Base-by-base conservation (phyloP, 164 flowering plant genomes). In the Aristolochia californica region DNA sequence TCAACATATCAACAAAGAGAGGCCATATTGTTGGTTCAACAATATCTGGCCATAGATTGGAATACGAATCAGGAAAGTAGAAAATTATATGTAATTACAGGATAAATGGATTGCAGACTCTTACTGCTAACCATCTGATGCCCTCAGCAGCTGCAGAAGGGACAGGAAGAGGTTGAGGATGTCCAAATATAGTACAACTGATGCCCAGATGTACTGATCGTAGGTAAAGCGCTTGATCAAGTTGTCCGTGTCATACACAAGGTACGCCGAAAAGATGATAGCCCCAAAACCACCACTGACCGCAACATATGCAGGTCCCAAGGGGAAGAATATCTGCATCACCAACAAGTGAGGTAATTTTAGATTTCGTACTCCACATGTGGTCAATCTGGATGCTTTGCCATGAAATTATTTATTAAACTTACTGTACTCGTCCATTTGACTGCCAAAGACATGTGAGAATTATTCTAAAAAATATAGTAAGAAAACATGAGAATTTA, bases 171-270 rank as follows among this genome's bases (percentile, higher is more conserved):
- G 76, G 77, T 93, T 93, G 68, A 93, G 83, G 53, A 93, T 76
- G 70, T 93, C 98, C 62, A 93, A 75, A 55, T 93, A 93, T 30
- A 93, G 97, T 56, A 80, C 74, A 21, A 80, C 91, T 1, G 98
- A 83, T 15, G 98, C 98, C 97, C 93, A 81, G 5, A 93, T 89
- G 78, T 93, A 85, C 66, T 93, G 84, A 44, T 93, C 98, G 27
- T 87, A 93, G 2, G 87, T 75, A 74, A 82, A 87, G 49, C 96
- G 87, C 78, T 93, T 93, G 44, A 93, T 93, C 76, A 93, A 70
- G 72, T 93, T 78, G 63, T 93, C 87, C 0, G 98, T 93, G 77
- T 93, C 97, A 48, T 82, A 93, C 17, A 93, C 81, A 5, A 93
- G 75, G 71, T 88, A 93, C 0, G 85, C 98, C 0, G 91, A 80